phyloP scores from a whole-genome alignment of 2,329 filamentous ascomycete genomes.

The Stagonosporopsis chrysanthemi region DNA sequence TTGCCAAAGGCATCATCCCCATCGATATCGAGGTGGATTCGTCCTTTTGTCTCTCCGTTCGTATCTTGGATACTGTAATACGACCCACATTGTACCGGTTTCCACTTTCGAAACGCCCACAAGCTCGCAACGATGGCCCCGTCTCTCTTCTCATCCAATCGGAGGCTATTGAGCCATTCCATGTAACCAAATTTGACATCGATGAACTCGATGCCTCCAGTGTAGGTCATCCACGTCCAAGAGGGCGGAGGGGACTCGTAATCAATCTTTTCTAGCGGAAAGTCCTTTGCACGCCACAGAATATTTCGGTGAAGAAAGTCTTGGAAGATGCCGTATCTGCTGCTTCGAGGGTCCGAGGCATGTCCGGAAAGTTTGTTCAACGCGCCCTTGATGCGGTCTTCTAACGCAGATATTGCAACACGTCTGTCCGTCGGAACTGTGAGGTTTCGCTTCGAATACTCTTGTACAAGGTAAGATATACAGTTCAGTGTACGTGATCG shows the following conservation, averaged over 20 bases:
- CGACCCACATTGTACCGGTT: too few relatives aligned
- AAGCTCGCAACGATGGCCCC: neutral
- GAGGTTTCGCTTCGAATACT: conserved; percentile 23
- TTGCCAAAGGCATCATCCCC: conserved; percentile 7
- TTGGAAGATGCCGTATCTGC: conserved; percentile 25
- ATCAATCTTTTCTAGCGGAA: conserved; percentile 6
- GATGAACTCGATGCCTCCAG: neutral
- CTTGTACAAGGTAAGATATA: conserved; percentile 20
- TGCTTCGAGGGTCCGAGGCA: too few relatives aligned
- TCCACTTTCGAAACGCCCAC: too few relatives aligned
- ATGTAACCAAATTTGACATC: too few relatives aligned
- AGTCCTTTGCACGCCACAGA: conserved; percentile 22
- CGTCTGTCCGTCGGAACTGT: conserved; percentile 21
- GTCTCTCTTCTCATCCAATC: neutral
- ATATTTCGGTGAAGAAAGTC: conserved; percentile 25
- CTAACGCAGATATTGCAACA: conserved; percentile 26
- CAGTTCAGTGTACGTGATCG: conserved; percentile 15
- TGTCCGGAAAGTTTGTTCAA: too few relatives aligned
- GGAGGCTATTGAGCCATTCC: too few relatives aligned
- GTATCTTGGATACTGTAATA: conserved; percentile 9
- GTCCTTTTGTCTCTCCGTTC: conserved; percentile 11
- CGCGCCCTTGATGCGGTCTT: conserved; percentile 19
- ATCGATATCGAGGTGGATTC: conserved; percentile 13
- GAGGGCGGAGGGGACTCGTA: conserved; percentile 25
- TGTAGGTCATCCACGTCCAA: conserved; percentile 27